Evolutionary conservation across 345 rosid species (phyloP).

Genomic region (Litchi chinensis): DNA sequence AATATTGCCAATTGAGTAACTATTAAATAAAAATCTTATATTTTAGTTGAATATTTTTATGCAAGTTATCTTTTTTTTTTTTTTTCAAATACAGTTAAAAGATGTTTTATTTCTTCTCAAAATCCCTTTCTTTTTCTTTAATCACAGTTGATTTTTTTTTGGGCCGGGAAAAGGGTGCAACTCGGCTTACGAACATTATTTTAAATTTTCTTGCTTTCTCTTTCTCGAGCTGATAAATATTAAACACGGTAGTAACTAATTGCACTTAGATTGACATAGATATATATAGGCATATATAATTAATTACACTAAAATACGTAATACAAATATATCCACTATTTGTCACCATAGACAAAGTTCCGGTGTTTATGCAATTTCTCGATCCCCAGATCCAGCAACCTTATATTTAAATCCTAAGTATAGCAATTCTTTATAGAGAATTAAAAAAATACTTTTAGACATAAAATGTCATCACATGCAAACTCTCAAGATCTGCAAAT

Average conservation of each 20-base stretch:
- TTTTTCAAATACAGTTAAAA: not conserved
- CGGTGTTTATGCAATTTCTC: slow-evolving; percentile 9
- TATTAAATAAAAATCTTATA: not conserved
- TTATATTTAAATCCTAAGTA: not conserved
- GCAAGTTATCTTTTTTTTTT: not conserved
- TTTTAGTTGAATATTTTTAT: not conserved
- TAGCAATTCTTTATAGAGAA: not conserved
- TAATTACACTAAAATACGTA: too few species aligned
- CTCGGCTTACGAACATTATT: not conserved
- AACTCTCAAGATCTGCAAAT: not conserved
- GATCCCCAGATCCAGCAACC: slow-evolving; percentile 11
- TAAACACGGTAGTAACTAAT: too few species aligned
- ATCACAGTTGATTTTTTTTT: too few species aligned
- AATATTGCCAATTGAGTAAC: not conserved
- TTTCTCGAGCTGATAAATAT: slow-evolving; percentile 2
- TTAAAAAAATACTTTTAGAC: not conserved
- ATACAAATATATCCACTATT: too few species aligned
- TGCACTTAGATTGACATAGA: not conserved
- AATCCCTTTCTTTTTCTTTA: too few species aligned
- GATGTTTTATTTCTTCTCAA: not conserved
- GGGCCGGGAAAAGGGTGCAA: not conserved
- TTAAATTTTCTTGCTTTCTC: not conserved
- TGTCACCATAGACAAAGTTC: not conserved
- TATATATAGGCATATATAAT: not conserved
- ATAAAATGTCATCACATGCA: not conserved